Percentiles rank a stretch among this genome's conserved stretches.
phyloP scores from a whole-genome alignment of 305 asterid genomes.

The Caryopteris hybrid region DNA sequence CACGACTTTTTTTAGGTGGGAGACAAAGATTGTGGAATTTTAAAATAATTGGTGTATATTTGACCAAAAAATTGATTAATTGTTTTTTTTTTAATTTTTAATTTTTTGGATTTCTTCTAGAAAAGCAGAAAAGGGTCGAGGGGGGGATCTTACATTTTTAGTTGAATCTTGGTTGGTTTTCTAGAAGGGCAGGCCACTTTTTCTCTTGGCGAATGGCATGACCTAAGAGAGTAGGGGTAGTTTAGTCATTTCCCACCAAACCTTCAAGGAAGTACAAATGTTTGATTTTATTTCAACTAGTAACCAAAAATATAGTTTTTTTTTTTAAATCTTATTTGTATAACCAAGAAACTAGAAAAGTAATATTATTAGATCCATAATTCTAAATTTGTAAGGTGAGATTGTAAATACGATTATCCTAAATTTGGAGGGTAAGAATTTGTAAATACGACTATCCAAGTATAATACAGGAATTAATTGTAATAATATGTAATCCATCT shows the following conservation, averaged over 20 bases:
- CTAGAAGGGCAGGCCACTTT: slow-evolving; percentile 26
- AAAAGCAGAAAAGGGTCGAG: neutral
- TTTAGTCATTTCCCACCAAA: neutral
- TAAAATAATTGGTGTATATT: slow-evolving; percentile 20
- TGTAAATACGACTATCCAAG: no score
- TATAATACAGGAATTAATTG: no score
- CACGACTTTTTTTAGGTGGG: slow-evolving; percentile 11
- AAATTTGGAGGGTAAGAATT: no score
- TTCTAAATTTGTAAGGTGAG: no score
- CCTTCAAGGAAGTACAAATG: no score
- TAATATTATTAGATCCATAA: no score
- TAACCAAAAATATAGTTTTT: no score
- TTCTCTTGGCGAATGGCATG: neutral
- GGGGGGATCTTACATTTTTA: neutral
- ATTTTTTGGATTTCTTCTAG: slow-evolving; percentile 27
- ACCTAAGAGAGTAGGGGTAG: neutral
- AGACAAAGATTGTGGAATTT: slow-evolving; percentile 24
- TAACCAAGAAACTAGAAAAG: no score
- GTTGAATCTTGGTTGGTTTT: slow-evolving; percentile 17
- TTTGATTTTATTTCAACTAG: no score
- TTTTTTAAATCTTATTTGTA: no score
- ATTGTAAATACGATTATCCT: no score
- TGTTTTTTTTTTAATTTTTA: neutral
- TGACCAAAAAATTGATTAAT: slow-evolving; percentile 1
- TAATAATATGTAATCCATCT: no score